Conservation (phyloP, 768 basidiomycete species). For the Hydnum rufescens region DNA sequence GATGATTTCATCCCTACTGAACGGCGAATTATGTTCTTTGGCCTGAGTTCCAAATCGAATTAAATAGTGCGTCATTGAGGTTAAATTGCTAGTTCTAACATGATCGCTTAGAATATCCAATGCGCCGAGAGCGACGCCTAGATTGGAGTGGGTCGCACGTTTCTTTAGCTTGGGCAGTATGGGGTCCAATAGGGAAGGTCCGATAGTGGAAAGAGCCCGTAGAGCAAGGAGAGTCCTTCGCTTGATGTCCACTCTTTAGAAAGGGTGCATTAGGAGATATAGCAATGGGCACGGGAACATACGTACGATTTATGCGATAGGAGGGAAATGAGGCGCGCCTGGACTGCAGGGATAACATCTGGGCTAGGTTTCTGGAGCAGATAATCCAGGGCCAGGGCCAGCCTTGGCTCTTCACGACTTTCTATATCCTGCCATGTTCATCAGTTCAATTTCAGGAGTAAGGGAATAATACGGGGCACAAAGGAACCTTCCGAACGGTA, state of each 20-base stretch:
- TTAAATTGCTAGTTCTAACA: neutral
- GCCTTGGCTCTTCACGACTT: constrained; percentile 29
- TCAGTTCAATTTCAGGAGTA: neutral
- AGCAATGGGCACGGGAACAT: constrained; percentile 14
- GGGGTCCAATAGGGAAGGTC: constrained; percentile 17
- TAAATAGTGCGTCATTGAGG: neutral
- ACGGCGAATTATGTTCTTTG: no score
- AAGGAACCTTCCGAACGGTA: constrained; percentile 56
- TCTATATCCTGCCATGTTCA: constrained; percentile 42
- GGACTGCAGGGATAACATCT: constrained; percentile 59
- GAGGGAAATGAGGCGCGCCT: constrained; percentile 40
- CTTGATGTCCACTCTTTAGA: constrained; percentile 32
- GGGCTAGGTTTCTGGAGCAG: constrained; percentile 40
- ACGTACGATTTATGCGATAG: constrained; percentile 63
- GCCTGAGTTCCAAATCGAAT: no score
- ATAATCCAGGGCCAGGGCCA: constrained; percentile 54
- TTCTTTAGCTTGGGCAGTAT: constrained; percentile 12
- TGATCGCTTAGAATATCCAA: neutral
- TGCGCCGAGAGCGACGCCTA: neutral
- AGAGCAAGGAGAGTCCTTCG: constrained; percentile 42
- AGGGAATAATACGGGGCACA: neutral
- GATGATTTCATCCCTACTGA: neutral
- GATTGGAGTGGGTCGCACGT: constrained; percentile 26
- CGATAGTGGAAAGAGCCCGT: constrained; percentile 28
- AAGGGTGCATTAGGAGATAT: neutral